Base-by-base conservation (phyloP, 1,284 basidiomycete species). In the Heterobasidion irregulare region DNA sequence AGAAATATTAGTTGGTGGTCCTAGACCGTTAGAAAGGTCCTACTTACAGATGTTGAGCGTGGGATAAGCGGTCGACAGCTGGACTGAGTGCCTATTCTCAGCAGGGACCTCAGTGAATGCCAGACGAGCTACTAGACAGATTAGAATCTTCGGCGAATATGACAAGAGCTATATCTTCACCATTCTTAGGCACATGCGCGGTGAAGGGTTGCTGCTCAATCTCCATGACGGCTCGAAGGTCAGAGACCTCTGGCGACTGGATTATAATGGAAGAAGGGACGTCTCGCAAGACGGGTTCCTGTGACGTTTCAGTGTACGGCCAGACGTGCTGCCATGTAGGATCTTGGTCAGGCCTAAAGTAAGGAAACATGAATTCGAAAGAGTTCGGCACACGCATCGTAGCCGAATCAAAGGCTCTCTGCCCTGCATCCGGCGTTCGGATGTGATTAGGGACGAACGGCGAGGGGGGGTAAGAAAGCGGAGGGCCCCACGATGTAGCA, bases 401-500 rank as follows among this genome's bases (percentile, higher is more conserved):
- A 32, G 19, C 26, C 15, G 34, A 52, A 41, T 45, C 46, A 19
- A 47, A 35, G 6, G 34, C 59, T 13, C 57, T 55, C 41, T 50
- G 45, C 15, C 13, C 38, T 8, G 47, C n/a, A 46, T 61, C 55
- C 32, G 58, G 15, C 9, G 33, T 43, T 70, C 6, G 66, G 71
- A 8, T 72, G 72, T 3, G 72, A 70, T 6, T 70, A 68, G 36
- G 70, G 56, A 32, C 67, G 65, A 26, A 57, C 60, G 47, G 58
- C 26, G 16, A 57, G 44, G 19, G 64, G 58, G 50, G 59, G 53
- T 41, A 66, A 56, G 16, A 59, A 26, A 50, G 51, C 46, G 57
- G 54, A 48, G 59, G 48, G 50, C 58, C 59, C 59, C 59, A 60
- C 2, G 58, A 59, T 10, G 58, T 59, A 26, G 53, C 58, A 10